Conservation (phyloP, 495 filamentous ascomycete genomes). For the Astrothelium macrocarpum region DNA sequence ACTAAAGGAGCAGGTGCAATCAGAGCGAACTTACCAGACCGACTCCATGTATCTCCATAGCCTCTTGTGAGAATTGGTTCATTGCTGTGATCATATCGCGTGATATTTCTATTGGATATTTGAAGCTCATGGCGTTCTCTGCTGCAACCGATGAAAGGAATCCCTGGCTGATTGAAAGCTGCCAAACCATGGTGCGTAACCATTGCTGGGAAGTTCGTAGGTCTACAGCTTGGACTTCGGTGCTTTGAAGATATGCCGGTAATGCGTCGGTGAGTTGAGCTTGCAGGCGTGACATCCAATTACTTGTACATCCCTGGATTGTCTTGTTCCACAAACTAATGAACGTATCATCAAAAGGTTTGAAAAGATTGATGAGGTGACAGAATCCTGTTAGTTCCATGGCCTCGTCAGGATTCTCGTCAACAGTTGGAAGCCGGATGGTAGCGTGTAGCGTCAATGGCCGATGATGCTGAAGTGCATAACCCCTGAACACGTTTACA, state of each 20-base stretch:
- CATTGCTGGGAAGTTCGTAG: constrained; percentile 67
- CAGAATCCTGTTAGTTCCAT: constrained; percentile 49
- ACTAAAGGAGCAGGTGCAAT: neutral
- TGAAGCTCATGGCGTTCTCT: constrained; percentile 54
- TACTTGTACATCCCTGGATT: constrained; percentile 44
- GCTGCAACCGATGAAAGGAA: constrained; percentile 40
- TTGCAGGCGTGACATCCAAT: constrained; percentile 52
- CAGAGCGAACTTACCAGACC: constrained; percentile 47
- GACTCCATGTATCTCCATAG: constrained; percentile 66
- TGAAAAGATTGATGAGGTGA: constrained; percentile 56
- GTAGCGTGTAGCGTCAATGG: constrained; percentile 60
- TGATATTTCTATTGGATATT: constrained; percentile 61
- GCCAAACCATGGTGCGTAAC: constrained; percentile 77
- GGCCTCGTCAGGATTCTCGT: constrained; percentile 36
- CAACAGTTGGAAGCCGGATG: constrained; percentile 52
- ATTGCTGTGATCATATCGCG: constrained; percentile 58
- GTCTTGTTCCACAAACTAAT: constrained; percentile 66
- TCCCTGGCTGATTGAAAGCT: constrained; percentile 49
- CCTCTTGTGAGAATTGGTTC: constrained; percentile 50
- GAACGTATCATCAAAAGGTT: constrained; percentile 62
- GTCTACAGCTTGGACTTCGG: constrained; percentile 61
- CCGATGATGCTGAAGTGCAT: constrained; percentile 67
- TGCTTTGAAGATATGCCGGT: constrained; percentile 50
- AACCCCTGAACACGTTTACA: constrained; percentile 40
- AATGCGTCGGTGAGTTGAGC: constrained; percentile 56